phyloP scores from a whole-genome alignment of 352 stramenopile species.

The Pythium insidiosum region DNA sequence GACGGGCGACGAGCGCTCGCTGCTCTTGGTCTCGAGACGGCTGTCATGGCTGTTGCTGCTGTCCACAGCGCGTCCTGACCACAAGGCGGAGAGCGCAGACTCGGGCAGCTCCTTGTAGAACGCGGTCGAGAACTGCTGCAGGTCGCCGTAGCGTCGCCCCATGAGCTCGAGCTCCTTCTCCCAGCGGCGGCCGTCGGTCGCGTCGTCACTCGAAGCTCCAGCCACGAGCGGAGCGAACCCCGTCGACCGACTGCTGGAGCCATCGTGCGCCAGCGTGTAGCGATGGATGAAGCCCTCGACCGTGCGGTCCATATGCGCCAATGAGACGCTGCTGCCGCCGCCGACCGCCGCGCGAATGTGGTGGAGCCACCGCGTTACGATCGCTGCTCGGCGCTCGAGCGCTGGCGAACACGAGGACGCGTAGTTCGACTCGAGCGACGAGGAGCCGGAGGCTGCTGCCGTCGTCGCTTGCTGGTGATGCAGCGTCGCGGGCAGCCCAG shows the following conservation, averaged over 20 bases:
- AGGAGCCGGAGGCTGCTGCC: background rate
- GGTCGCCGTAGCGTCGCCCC: slow-evolving; percentile 41
- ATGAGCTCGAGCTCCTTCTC: slow-evolving; percentile 45
- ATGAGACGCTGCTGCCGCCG: slow-evolving; percentile 1
- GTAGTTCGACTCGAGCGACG: background rate
- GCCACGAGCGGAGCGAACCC: slow-evolving; percentile 25
- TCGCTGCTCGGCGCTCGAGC: slow-evolving; percentile 2
- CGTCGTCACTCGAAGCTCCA: background rate
- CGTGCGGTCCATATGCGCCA: slow-evolving; percentile 26
- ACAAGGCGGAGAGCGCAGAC: no score
- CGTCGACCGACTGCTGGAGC: slow-evolving; percentile 12
- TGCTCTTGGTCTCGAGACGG: background rate
- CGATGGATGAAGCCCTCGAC: slow-evolving; percentile 64
- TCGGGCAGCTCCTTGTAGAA: slow-evolving; percentile 12
- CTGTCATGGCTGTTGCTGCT: slow-evolving; percentile 2
- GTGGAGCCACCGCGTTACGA: slow-evolving; percentile 32
- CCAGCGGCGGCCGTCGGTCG: slow-evolving; percentile 15
- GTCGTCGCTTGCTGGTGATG: background rate
- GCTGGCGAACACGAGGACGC: background rate
- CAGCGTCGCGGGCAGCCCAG: slow-evolving; percentile 16
- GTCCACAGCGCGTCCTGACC: background rate
- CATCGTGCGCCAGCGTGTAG: slow-evolving; percentile 24
- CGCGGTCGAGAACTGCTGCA: slow-evolving; percentile 17
- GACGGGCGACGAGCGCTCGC: background rate
- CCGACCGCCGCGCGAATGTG: slow-evolving; percentile 33